These are phyloP conservation scores for Gynandropsis gynandra DNA, from an alignment of 345 rosid genomes.

Conservation along the genomic window DNA sequence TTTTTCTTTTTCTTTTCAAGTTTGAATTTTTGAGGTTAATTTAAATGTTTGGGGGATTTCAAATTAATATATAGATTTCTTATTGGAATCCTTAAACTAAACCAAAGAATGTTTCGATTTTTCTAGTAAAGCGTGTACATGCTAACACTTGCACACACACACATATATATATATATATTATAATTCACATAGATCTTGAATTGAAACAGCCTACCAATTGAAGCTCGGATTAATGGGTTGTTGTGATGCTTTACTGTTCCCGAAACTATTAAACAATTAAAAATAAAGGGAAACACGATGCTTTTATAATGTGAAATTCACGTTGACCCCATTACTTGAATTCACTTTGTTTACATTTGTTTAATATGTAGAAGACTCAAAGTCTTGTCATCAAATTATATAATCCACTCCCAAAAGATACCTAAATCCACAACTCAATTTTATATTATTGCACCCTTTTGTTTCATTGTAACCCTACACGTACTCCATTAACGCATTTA, in stretches of 20 bases:
- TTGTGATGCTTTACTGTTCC: conserved; percentile 6
- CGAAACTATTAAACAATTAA: not conserved
- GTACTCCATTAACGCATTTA: conserved; percentile 1
- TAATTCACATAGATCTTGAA: not conserved
- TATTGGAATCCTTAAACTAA: conserved; percentile 15
- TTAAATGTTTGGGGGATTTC: not conserved
- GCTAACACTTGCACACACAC: not conserved
- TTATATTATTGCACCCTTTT: conserved; percentile 10
- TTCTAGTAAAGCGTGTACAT: conserved; percentile 2
- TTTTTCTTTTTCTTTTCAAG: no score
- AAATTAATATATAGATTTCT: not conserved
- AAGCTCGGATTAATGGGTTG: conserved; percentile 4
- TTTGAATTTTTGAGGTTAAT: not conserved
- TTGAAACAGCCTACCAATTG: conserved; percentile 13
- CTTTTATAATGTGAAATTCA: conserved; percentile 13
- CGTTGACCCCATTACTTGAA: conserved; percentile 21
- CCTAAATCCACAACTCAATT: conserved; percentile 18
- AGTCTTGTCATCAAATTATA: conserved; percentile 16
- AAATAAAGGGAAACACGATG: not conserved
- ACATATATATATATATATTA: not conserved
- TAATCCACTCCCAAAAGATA: conserved; percentile 19
- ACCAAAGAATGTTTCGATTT: conserved; percentile 7
- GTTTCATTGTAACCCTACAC: not conserved
- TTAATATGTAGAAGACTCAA: conserved; percentile 13
- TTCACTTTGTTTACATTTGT: conserved; percentile 15